These are phyloP conservation scores for Acarospora socialis DNA, from an alignment of 2,329 filamentous ascomycete genomes.

Conservation along the genomic window DNA sequence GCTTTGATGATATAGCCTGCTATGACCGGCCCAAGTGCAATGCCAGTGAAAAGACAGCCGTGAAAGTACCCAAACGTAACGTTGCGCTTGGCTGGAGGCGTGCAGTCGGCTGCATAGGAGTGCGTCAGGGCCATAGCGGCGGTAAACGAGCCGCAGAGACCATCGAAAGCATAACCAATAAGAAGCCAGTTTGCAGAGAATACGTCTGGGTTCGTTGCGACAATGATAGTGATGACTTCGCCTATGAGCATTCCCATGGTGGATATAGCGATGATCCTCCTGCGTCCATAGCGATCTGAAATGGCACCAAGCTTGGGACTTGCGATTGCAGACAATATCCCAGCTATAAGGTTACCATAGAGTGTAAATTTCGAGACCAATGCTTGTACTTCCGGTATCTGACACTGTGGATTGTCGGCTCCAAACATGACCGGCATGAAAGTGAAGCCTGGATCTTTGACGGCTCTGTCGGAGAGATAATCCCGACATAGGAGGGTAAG, in stretches of 20 bases:
- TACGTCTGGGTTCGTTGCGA: slow-evolving; percentile 57
- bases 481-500: slow-evolving; percentile 66
- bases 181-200: slow-evolving; percentile 69
- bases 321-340: slow-evolving; percentile 63
- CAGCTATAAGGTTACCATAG: slow-evolving; percentile 57
- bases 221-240: slow-evolving; percentile 65
- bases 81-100: slow-evolving; percentile 60
- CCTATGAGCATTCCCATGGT: slow-evolving; percentile 59
- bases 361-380: slow-evolving; percentile 66
- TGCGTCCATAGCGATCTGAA: slow-evolving; percentile 77
- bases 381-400: slow-evolving; percentile 62
- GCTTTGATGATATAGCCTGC: slow-evolving; percentile 65
- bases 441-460: slow-evolving; percentile 43
- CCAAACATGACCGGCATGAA: slow-evolving; percentile 53
- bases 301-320: slow-evolving; percentile 72
- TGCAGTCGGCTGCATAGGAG: slow-evolving; percentile 84
- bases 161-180: slow-evolving; percentile 63
- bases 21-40: slow-evolving; percentile 72
- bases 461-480: slow-evolving; percentile 58
- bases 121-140: slow-evolving; percentile 64
- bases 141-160: slow-evolving; percentile 77
- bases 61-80: slow-evolving; percentile 84
- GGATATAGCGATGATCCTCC: slow-evolving; percentile 55
- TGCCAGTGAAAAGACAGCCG: slow-evolving; percentile 74
- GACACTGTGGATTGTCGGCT: slow-evolving; percentile 64